Conservation (phyloP, 2,329 filamentous ascomycete species). For the Coniochaeta sp. region DNA sequence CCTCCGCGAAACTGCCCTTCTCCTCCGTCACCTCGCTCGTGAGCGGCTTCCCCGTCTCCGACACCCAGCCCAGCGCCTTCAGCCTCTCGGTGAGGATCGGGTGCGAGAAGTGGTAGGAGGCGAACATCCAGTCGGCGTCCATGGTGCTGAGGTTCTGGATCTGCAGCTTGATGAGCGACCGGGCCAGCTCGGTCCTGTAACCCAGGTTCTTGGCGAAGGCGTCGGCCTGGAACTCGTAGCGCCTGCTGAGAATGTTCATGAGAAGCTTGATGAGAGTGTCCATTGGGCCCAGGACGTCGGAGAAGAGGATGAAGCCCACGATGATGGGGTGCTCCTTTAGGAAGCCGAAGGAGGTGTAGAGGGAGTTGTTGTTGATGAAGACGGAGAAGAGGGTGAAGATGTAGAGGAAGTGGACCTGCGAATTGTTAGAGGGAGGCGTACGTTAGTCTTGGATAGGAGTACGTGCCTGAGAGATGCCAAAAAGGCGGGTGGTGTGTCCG, state of each 20-base stretch:
- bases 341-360: constrained; percentile 92
- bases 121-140: constrained; percentile 98
- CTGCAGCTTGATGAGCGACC: constrained; percentile 92
- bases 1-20: constrained; percentile 11
- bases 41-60: constrained; percentile 45
- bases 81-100: constrained; percentile 91
- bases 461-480: constrained; percentile 74
- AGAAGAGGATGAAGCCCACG: constrained; percentile 96
- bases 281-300: constrained; percentile 89
- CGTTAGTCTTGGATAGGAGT: not conserved
- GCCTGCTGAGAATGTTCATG: constrained; percentile 92
- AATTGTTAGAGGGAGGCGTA: constrained; percentile 15
- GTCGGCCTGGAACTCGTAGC: constrained; percentile 95
- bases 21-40: constrained; percentile 30
- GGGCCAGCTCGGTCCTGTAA: constrained; percentile 74
- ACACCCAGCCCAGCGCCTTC: constrained; percentile 82
- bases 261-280: constrained; percentile 90
- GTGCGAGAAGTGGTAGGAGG: constrained; percentile 97
- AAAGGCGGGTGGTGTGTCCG: constrained; percentile 87
- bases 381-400: constrained; percentile 94
- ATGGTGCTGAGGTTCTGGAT: constrained; percentile 97
- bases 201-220: constrained; percentile 80
- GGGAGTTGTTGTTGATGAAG: constrained; percentile 89
- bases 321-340: constrained; percentile 77
- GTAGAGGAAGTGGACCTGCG: constrained; percentile 85